phyloP scores from a whole-genome alignment of 768 basidiomycete species.

The Podaxis rugospora region DNA sequence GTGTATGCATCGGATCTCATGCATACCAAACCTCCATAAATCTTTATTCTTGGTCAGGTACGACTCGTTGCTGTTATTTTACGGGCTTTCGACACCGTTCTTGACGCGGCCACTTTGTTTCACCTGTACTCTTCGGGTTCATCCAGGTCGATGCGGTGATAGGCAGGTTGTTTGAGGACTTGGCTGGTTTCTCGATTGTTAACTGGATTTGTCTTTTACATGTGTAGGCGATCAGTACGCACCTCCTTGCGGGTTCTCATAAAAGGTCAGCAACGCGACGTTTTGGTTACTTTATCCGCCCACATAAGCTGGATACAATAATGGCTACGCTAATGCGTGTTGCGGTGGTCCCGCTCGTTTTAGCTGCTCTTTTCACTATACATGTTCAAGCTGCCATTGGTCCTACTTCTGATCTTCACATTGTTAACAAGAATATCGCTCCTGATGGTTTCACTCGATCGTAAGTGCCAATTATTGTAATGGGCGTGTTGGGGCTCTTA shows the following conservation, averaged over 20 bases:
- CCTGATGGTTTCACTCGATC: constrained; percentile 45
- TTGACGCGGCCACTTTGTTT: not conserved
- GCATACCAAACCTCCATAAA: not conserved
- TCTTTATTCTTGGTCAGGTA: not conserved
- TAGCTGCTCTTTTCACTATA: not conserved
- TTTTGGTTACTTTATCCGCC: not conserved
- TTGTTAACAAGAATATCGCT: constrained; percentile 38
- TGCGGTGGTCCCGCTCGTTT: not conserved
- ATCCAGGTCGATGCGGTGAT: not conserved
- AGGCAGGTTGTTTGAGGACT: not conserved
- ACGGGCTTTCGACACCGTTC: constrained; percentile 2
- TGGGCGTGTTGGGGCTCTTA: not conserved
- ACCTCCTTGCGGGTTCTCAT: not conserved
- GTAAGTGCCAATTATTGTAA: constrained; percentile 20
- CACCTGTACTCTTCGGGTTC: not conserved
- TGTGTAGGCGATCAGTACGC: not conserved
- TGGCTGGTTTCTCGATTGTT: not conserved
- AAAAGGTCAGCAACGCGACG: not conserved
- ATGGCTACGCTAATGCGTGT: not conserved
- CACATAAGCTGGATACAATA: not conserved
- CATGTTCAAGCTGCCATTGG: constrained; percentile 16
- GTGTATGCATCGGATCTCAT: not conserved
- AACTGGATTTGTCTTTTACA: not conserved
- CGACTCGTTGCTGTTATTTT: not conserved
- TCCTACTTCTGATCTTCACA: constrained; percentile 27